Base-by-base conservation (phyloP, 192 early-diverging fungal species). In the Jimgerdemannia lactiflua region DNA sequence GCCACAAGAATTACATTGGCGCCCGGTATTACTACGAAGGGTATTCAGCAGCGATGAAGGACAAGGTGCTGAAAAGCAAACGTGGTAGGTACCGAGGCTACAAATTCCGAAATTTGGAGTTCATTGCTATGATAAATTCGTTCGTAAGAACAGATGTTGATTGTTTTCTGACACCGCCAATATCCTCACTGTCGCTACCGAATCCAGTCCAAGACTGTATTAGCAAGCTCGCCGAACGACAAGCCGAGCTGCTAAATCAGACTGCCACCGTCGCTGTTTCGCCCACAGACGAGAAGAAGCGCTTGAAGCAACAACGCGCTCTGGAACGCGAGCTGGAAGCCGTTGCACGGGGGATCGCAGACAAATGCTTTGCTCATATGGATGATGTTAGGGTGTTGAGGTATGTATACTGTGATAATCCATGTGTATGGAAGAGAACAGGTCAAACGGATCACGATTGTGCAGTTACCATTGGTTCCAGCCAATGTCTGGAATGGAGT, bases 1-100 rank as follows among this genome's bases (percentile, higher is more conserved):
- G 91, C 42, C 93, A 94, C 72, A 90, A 87, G 75, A 85, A 90
- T 70, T 93, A 93, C 78, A 90, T 94, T 71, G 93, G 93, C 39
- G 82, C 87, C 14, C 82, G 86, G 8, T 86, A 93, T 63, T 84
- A 91, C 42, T 94, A 92, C 67, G 87, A 89, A 20, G 90, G 88
- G 42, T 94, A 91, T 71, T 81, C 88, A n/a, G 71, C 77, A 7
- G 84, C 88, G n/a, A 90, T 92, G 67, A 90, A 87, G 74, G 82
- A 86, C 40, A 80, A 85, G 6, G 83, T 94, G 41, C 71, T 91
- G 17, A 78, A 80, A 6, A 90, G 89, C 20, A 67, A 71, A 64
- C 80, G 84, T 73, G 85, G 92, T 94, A 85, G 72, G 73, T 72
- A 6, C 41, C 44, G 43, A n/a, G 44, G 65, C 11, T 3, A 29